Evolutionary conservation across 345 rosid species (phyloP).

Genomic region (Citrus hindsii): DNA sequence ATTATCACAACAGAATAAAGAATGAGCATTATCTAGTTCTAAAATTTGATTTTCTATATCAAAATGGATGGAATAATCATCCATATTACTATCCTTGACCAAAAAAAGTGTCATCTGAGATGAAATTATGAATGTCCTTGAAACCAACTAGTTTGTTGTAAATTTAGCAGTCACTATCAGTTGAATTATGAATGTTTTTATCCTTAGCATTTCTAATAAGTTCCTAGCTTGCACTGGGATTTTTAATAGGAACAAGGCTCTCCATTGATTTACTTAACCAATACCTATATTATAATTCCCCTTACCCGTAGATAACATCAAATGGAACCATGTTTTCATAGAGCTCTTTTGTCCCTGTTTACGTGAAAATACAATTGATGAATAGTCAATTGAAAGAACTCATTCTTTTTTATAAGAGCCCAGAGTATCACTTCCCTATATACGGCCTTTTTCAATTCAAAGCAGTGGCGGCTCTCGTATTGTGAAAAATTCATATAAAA

Average conservation of each 20-base stretch:
- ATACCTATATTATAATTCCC: background rate
- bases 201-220: background rate
- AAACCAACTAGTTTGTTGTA: background rate
- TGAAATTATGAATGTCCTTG: background rate
- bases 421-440: too few relatives aligned
- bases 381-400: too few relatives aligned
- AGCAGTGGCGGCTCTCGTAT: too few relatives aligned
- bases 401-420: too few relatives aligned
- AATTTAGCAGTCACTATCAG: too few relatives aligned
- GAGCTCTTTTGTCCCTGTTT: too few relatives aligned
- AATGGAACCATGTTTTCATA: too few relatives aligned
- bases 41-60: background rate
- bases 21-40: too few relatives aligned
- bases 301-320: background rate
- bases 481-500: too few relatives aligned
- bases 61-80: too few relatives aligned
- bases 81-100: background rate
- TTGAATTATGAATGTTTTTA: background rate
- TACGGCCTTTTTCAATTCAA: too few relatives aligned
- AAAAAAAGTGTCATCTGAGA: background rate
- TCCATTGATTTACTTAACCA: background rate
- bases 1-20: background rate
- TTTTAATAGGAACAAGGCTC: background rate
- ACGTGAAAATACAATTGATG: too few relatives aligned
- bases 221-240: background rate